phyloP scores from a whole-genome alignment of 2,329 filamentous ascomycete genomes.

The Cladosporium phlei region DNA sequence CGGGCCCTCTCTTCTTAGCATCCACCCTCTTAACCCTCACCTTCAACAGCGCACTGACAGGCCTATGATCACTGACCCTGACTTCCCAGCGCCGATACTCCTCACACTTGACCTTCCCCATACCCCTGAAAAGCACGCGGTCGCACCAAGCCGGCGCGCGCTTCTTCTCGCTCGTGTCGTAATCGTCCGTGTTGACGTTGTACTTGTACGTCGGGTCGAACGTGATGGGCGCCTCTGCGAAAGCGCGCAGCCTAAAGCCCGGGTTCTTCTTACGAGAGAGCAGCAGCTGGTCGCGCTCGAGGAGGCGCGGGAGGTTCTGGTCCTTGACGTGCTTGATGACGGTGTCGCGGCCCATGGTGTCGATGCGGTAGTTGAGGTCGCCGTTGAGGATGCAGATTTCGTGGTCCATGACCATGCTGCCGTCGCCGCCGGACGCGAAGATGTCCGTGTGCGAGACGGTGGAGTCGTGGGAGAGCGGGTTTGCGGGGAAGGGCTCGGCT shows the following conservation, averaged over 20 bases:
- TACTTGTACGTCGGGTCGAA: slow-evolving; percentile 99
- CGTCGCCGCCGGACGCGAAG: slow-evolving; percentile 88
- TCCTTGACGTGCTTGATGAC: slow-evolving; percentile 80
- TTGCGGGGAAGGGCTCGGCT: slow-evolving; percentile 62
- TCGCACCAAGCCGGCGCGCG: slow-evolving; percentile 96
- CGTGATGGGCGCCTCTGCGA: slow-evolving; percentile 83
- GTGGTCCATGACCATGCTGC: slow-evolving; percentile 90
- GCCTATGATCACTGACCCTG: slow-evolving; percentile 83
- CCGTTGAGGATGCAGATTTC: slow-evolving; percentile 96
- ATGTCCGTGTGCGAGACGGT: slow-evolving; percentile 73
- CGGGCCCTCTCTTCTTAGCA: slow-evolving; percentile 53
- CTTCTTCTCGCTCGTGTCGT: slow-evolving; percentile 86
- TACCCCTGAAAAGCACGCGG: slow-evolving; percentile 77
- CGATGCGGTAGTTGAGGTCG: slow-evolving; percentile 96
- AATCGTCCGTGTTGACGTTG: slow-evolving; percentile 88
- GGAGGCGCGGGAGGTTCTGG: slow-evolving; percentile 75
- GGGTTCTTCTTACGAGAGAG: slow-evolving; percentile 86
- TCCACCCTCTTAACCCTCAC: slow-evolving; percentile 80
- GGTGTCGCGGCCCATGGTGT: slow-evolving; percentile 90
- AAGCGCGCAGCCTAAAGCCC: slow-evolving; percentile 79
- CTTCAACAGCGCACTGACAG: slow-evolving; percentile 80
- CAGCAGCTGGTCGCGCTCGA: slow-evolving; percentile 89
- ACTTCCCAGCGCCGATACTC: slow-evolving; percentile 90
- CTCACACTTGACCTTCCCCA: slow-evolving; percentile 76
- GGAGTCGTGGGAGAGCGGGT: slow-evolving; percentile 58